Base-by-base conservation (phyloP, 495 filamentous ascomycete species). In the Diplogelasinospora grovesii region DNA sequence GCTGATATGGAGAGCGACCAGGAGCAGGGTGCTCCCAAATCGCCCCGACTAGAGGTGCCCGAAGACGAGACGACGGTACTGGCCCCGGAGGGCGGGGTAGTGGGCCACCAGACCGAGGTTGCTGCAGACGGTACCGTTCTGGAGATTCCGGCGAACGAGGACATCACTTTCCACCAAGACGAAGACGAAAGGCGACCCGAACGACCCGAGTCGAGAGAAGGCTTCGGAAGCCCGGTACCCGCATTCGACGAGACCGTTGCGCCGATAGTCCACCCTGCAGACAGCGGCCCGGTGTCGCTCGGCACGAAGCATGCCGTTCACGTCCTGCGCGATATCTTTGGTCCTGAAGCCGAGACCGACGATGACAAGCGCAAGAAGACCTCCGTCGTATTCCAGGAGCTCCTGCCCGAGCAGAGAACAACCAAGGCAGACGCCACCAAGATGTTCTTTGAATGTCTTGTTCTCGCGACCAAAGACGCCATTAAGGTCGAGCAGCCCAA, bases 391-490 rank as follows among this genome's bases (percentile, higher is more conserved):
- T 98, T 97, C 75, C 88, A 95, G 57, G 86, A 95, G 25, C 73
- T 98, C 31, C 73, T 95, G 1, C 92, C 92, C 1, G 85, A 90
- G 64, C 59, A 68, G 35, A 77, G 71, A 37, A 87, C 92, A 2
- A 82, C 74, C 36, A 82, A 84, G 53, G 80, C 80, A 9, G 92
- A 97, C 50, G 93, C 93, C 3, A 96, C 92, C 26, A 95, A 95
- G 70, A 95, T 98, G 90, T 98, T 98, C 67, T 97, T 97, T 45
- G 93, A 98, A 64, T 79, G 89, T 24, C 69, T 98, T 27, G 92
- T 97, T 4, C 68, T 98, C 35, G 93, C 93, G 8, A 98, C 92
- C 9, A 97, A 97, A 70, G 93, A 97, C 63, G 92, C 92, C 24
- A 84, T 98, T 55, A 90, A 94, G 59, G 86, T 96, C n/a, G 89